Evolutionary conservation across 179 eudicot genomes (phyloP).

Genomic region (Heliamphora pulchella): DNA sequence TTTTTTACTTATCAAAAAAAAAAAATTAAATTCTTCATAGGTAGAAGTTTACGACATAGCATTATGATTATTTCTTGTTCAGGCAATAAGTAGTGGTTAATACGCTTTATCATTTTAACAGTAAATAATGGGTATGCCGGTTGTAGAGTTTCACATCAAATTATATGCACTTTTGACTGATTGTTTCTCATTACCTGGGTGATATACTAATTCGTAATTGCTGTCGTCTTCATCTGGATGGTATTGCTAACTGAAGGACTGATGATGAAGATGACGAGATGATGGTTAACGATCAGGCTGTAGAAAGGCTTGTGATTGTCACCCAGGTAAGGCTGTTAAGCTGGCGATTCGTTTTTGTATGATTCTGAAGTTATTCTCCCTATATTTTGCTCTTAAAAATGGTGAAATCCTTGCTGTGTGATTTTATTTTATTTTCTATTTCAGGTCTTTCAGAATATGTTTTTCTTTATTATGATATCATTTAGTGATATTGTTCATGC

Average conservation of each 20-base stretch:
- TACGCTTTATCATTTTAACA: background rate
- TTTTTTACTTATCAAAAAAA: background rate
- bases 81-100: background rate
- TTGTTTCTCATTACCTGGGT: background rate
- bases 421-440: background rate
- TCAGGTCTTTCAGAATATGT: background rate
- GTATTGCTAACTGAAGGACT: slow-evolving; percentile 35
- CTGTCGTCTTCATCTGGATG: slow-evolving; percentile 12
- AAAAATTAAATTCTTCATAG: background rate
- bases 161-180: background rate
- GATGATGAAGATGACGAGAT: slow-evolving; percentile 81
- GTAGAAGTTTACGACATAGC: background rate
- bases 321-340: slow-evolving; percentile 56
- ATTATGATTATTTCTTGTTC: background rate
- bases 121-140: background rate
- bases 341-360: background rate
- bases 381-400: slow-evolving; percentile 3
- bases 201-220: slow-evolving; percentile 6
- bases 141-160: background rate
- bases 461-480: background rate
- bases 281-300: slow-evolving; percentile 55
- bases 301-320: slow-evolving; percentile 87
- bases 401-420: background rate
- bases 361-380: background rate
- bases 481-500: background rate